Evolutionary conservation across 2,329 filamentous ascomycete species (phyloP), one percentile per base, ranked within the genome.

Genomic region (Xylariaceae sp.): DNA sequence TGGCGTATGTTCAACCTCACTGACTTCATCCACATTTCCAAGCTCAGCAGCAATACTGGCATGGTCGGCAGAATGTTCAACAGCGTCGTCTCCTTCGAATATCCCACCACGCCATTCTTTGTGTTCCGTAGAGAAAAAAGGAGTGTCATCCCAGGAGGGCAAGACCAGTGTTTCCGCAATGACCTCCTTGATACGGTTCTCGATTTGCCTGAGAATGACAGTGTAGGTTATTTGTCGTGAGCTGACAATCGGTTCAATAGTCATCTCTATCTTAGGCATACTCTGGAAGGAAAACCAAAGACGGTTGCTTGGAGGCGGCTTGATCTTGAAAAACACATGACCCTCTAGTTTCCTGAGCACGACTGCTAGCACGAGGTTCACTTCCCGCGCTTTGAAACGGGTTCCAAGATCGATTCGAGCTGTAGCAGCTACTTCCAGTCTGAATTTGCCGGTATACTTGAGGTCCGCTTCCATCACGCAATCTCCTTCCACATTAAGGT

Each of bases 131-230:
- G 87, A 83, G 64, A 90, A 86, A 68, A 99, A 97, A 0, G 94
- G 90, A 19, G 90, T 80, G 65, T 99, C 94, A 57, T 99, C 94
- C 92, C 94, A 99, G 64, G 95, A 95, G 0, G 94, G 94, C 48
- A 86, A 75, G 2, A 99, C 94, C 17, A 97, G 68, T 1, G 90
- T 96, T 70, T 99, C 94, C 10, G 87, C 89, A 52, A 99, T 79
- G 9, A 96, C 90, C 68, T 96, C 91, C 62, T 95, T 88, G 66
- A 99, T 96, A 44, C 90, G 81, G 63, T 88, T 95, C 69, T 99
- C 94, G 51, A 99, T 97, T 53, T 95, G 89, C 44, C 90, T 83
- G 11, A 97, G 77, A 48, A 99, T 94, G 51, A 96, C 81, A 1
- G 86, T 89, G 68, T 96, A 97, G 0, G 94, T 97, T 57, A 99